Conservation (phyloP, 768 basidiomycete genomes). For the Phylloporus sp. region DNA sequence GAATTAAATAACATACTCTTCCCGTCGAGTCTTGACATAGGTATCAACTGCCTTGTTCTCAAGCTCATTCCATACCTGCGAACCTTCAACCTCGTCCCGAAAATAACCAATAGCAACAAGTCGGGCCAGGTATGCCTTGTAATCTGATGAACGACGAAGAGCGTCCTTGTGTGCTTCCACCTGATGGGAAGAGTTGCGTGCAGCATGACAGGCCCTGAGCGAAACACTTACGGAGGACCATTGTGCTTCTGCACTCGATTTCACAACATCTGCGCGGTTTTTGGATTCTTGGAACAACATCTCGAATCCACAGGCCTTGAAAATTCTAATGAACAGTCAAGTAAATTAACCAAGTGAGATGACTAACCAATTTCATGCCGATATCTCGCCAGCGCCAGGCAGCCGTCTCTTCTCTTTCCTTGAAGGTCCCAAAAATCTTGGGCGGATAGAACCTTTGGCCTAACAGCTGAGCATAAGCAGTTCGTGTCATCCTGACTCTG, state of each 20-base stretch:
- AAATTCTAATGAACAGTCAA: background rate
- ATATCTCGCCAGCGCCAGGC: constrained; percentile 80
- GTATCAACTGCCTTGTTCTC: constrained; percentile 67
- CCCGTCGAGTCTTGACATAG: constrained; percentile 58
- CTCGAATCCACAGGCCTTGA: constrained; percentile 90
- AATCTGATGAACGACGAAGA: constrained; percentile 63
- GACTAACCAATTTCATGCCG: constrained; percentile 87
- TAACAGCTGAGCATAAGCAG: constrained; percentile 89
- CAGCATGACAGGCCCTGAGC: background rate
- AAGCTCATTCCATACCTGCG: constrained; percentile 65
- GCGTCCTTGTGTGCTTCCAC: constrained; percentile 63
- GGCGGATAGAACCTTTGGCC: constrained; percentile 93
- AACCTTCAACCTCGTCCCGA: constrained; percentile 71
- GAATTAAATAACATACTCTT: constrained; percentile 53
- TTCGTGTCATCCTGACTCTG: constrained; percentile 76
- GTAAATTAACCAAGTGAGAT: background rate
- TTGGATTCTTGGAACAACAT: constrained; percentile 91
- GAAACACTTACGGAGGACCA: constrained; percentile 45
- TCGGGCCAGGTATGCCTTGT: constrained; percentile 64
- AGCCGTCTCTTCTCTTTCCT: constrained; percentile 55
- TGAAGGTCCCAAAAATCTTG: constrained; percentile 77
- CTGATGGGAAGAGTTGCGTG: constrained; percentile 32
- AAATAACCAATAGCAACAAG: constrained; percentile 73
- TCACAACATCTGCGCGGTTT: constrained; percentile 42
- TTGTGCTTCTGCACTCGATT: constrained; percentile 34